Conservation (phyloP, 345 rosid genomes). For the Pseudoturritis turrita region DNA sequence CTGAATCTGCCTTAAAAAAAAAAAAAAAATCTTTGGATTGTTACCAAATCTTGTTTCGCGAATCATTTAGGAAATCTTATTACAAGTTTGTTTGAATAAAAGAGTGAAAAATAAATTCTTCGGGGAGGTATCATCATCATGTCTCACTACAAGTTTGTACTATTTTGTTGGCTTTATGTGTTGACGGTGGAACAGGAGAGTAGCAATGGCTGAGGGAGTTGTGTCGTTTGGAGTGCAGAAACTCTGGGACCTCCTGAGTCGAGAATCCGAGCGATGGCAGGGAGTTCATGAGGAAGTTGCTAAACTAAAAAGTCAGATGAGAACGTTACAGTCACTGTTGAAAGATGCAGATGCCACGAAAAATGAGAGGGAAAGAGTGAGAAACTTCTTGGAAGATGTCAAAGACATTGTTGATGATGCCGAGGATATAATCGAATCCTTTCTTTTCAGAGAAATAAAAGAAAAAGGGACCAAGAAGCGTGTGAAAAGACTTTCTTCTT, state of each 20-base stretch:
- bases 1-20: too few relatives aligned
- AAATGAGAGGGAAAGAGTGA: conserved; percentile 14
- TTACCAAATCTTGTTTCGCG: too few relatives aligned
- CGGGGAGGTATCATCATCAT: too few relatives aligned
- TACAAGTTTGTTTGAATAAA: too few relatives aligned
- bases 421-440: conserved; percentile 23
- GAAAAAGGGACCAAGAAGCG: background rate
- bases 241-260: background rate
- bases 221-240: background rate
- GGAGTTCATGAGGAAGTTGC: conserved; percentile 3
- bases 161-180: background rate
- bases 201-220: background rate
- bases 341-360: conserved; percentile 26
- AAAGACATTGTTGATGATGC: conserved; percentile 17
- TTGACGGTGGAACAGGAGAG: background rate
- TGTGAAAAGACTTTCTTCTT: background rate
- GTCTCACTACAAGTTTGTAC: too few relatives aligned
- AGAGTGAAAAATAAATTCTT: too few relatives aligned
- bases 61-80: too few relatives aligned
- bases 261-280: background rate
- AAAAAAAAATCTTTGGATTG: too few relatives aligned
- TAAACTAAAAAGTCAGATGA: conserved; percentile 7
- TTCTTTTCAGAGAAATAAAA: background rate
- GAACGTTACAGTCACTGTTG: conserved; percentile 19
- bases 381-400: background rate